These are phyloP conservation scores for Dactylorhiza incarnata DNA, from an alignment of 106 monocot genomes.

Conservation along the genomic window DNA sequence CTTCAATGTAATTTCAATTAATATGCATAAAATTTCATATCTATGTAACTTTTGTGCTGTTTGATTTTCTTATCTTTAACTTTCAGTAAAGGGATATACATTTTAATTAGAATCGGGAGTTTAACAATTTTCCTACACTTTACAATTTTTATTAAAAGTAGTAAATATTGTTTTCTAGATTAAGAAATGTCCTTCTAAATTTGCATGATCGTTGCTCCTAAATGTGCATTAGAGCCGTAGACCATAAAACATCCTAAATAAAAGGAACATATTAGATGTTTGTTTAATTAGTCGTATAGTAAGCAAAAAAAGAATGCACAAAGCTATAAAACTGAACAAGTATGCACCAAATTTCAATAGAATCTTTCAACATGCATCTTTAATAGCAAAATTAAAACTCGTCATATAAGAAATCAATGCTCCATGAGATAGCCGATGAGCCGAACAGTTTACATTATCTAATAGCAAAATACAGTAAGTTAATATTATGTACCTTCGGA, in stretches of 20 bases:
- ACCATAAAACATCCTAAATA: neutral
- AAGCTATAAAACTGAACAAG: neutral
- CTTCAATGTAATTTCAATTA: no score
- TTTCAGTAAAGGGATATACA: no score
- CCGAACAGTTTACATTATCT: neutral
- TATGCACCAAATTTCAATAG: neutral
- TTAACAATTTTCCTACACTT: no score
- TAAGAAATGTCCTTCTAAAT: neutral
- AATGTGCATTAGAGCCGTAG: neutral
- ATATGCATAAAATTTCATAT: no score
- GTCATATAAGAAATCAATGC: neutral
- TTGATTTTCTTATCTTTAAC: no score
- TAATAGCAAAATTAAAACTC: no score
- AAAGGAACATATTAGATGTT: neutral
- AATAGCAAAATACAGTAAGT: neutral
- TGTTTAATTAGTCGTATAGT: neutral
- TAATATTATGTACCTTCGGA: conserved; percentile 33
- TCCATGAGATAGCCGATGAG: neutral
- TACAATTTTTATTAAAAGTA: no score
- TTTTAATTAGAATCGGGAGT: no score
- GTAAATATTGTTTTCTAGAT: neutral
- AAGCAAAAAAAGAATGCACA: neutral
- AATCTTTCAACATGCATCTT: neutral
- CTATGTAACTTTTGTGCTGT: no score
- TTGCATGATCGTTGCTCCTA: neutral